These are phyloP conservation scores for Chlamydomonas eustigma DNA, from an alignment of 139 green algal species.

Conservation along the genomic window DNA sequence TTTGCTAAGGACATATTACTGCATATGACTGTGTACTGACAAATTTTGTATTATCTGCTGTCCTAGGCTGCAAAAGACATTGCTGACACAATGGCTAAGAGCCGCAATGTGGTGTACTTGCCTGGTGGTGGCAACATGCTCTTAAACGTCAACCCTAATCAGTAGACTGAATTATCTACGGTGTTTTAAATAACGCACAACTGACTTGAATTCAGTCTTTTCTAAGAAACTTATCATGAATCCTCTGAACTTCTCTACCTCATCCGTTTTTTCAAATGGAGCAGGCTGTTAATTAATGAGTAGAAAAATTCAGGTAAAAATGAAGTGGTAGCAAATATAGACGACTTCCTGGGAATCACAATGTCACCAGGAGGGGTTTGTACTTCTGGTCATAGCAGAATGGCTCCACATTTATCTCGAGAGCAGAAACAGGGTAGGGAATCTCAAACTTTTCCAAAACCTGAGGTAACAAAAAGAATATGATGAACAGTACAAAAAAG, in stretches of 20 bases:
- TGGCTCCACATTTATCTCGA: conserved; percentile 93
- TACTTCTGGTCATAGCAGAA: conserved; percentile 84
- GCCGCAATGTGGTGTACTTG: conserved; percentile 94
- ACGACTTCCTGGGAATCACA: no score
- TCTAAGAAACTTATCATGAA: no score
- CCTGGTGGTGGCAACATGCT: conserved; percentile 85
- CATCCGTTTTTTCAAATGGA: neutral
- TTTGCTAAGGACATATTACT: neutral
- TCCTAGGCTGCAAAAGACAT: conserved; percentile 94
- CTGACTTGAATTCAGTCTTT: no score
- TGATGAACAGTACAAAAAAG: conserved; percentile 11
- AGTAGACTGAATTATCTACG: no score
- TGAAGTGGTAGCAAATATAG: no score
- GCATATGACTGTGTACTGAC: neutral
- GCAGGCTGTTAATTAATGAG: neutral
- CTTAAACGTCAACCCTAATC: conserved; percentile 32
- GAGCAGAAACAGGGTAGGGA: conserved; percentile 76
- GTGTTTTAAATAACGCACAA: no score
- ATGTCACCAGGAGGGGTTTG: conserved; percentile 9
- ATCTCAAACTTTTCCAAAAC: conserved; percentile 88
- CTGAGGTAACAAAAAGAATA: no score
- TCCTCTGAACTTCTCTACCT: no score
- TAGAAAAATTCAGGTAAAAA: neutral
- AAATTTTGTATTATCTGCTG: no score
- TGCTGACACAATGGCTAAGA: conserved; percentile 82